Conservation (phyloP, 1,284 basidiomycete genomes). For the Tylopilus orsonianus region DNA sequence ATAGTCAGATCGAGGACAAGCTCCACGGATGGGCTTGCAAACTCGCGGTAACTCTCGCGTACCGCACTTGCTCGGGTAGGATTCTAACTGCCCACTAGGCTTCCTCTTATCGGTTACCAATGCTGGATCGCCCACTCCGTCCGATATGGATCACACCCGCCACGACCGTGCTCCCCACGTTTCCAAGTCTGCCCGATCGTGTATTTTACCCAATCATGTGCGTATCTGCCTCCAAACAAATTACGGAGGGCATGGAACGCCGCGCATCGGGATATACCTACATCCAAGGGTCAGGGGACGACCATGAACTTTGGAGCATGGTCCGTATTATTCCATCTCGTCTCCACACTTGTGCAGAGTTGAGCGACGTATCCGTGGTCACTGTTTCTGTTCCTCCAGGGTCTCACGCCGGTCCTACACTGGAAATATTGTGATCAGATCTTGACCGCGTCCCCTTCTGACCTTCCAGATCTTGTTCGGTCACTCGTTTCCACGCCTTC, state of each 20-base stretch:
- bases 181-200: slow-evolving; percentile 25
- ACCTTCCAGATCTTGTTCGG: slow-evolving; percentile 50
- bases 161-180: slow-evolving; percentile 43
- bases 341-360: too few species aligned
- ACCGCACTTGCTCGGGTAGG: background rate
- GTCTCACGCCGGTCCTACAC: slow-evolving; percentile 70
- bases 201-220: slow-evolving; percentile 70
- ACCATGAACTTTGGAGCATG: slow-evolving; percentile 85
- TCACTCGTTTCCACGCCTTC: slow-evolving; percentile 38
- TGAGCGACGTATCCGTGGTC: too few species aligned
- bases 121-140: slow-evolving; percentile 51
- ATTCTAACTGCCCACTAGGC: slow-evolving; percentile 32
- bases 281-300: slow-evolving; percentile 87
- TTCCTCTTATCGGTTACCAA: slow-evolving; percentile 52
- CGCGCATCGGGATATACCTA: slow-evolving; percentile 69
- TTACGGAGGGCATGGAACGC: slow-evolving; percentile 56
- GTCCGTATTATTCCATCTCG: slow-evolving; percentile 39
- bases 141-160: slow-evolving; percentile 72
- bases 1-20: slow-evolving; percentile 63
- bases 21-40: slow-evolving; percentile 67
- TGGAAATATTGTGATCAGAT: slow-evolving; percentile 62
- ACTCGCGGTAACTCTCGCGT: slow-evolving; percentile 46
- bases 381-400: slow-evolving; percentile 38
- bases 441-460: slow-evolving; percentile 44
- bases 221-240: slow-evolving; percentile 73